Evolutionary conservation across 176 grass and related monocot species (phyloP), one percentile per base, ranked within the genome.

Genomic region (Oryza rufipogon): DNA sequence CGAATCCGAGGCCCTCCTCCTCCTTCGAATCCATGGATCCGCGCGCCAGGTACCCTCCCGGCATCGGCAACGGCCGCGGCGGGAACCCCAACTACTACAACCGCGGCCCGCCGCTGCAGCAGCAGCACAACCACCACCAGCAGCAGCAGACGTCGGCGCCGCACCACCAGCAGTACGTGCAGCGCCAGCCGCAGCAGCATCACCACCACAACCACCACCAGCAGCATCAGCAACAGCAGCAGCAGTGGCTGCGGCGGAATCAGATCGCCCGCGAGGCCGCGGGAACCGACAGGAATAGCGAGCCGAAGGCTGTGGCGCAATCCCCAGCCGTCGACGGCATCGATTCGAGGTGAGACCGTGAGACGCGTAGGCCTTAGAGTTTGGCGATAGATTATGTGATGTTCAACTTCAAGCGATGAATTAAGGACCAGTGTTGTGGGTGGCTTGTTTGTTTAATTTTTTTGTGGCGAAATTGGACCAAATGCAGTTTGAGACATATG

Each of bases 231-330:
- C 80, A 73, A 2, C 73, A 88, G 8, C 80, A 93, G 3, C 90
- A 91, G 84, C 90, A 97, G 52, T 97, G 92, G 95, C 78, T 88
- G 81, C 87, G 78, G 69, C 87, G 95, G 74, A 97, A 93, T 72
- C 92, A 85, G 41, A 87, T 88, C 74, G 79, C 79, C 66, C 76
- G 77, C 46, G 86, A 85, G 46, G 78, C 77, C 39, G 90, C 71
- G 51, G 80, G 64, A 22, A 84, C 83, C 78, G 82, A 72, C 33
- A 68, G 85, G 25, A 39, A 73, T 30, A 81, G 81, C 64, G 81
- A 72, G 16, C 78, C 73, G 64, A 91, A 88, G 72, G 67, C 81
- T 33, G 84, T 90, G 86, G 80, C 76, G 38, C 68, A 48, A 63
- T 54, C 88, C 22, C 75, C 71, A 32, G 46, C 81, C 42, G 32